Evolutionary conservation across 805 yeast genomes (phyloP).

Genomic region (Candida hispaniensis): DNA sequence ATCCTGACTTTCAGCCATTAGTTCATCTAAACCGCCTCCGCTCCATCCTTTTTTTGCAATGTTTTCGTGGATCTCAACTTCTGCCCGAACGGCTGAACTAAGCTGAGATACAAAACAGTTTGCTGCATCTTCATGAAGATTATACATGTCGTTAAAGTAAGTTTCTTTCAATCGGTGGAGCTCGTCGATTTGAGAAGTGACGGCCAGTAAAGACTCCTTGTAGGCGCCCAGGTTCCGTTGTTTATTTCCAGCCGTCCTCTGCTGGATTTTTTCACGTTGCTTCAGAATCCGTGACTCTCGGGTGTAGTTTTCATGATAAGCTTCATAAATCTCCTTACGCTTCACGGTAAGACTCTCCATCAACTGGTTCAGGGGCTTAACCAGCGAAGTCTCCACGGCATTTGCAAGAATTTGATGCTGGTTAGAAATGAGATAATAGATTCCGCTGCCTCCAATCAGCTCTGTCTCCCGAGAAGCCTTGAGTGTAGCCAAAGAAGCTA

Average conservation of each 20-base stretch:
- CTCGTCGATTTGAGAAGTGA: constrained; percentile 68
- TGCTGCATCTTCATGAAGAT: constrained; percentile 53
- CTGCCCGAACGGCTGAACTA: constrained; percentile 62
- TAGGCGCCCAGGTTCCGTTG: constrained; percentile 59
- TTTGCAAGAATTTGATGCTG: constrained; percentile 63
- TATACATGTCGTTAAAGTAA: constrained; percentile 55
- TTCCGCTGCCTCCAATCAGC: too few relatives aligned
- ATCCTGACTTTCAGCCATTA: constrained; percentile 55
- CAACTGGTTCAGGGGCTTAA: constrained; percentile 40
- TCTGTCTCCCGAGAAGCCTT: too few relatives aligned
- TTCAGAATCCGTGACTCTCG: constrained; percentile 43
- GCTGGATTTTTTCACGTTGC: constrained; percentile 50
- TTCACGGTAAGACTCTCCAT: constrained; percentile 36
- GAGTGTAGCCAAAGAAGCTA: too few relatives aligned
- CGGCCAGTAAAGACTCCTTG: constrained; percentile 50
- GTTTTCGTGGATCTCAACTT: constrained; percentile 69
- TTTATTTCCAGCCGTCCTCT: constrained; percentile 46
- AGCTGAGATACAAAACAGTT: constrained; percentile 42
- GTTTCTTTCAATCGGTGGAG: constrained; percentile 67
- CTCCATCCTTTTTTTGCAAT: constrained; percentile 78
- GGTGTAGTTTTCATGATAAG: constrained; percentile 45
- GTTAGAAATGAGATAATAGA: constrained; percentile 65
- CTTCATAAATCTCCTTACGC: constrained; percentile 39
- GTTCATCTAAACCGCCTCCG: constrained; percentile 74
- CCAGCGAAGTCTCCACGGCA: constrained; percentile 43